phyloP scores from a whole-genome alignment of 352 stramenopile genomes.

The Phytophthora palmivora region DNA sequence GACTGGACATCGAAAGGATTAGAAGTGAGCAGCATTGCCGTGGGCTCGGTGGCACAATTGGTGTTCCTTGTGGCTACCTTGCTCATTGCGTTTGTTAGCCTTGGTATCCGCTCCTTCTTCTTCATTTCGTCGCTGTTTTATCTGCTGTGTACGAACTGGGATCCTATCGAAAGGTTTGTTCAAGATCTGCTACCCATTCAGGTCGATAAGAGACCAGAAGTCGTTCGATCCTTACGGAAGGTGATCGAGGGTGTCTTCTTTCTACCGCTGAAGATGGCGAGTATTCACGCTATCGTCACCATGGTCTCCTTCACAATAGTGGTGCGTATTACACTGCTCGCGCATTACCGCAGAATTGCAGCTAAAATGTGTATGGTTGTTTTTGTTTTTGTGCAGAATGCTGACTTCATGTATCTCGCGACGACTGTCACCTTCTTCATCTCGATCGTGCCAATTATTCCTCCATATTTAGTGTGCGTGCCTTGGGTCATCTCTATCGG shows the following conservation, averaged over 20 bases:
- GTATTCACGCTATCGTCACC: conserved; percentile 88
- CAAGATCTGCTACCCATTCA: conserved; percentile 81
- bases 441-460: conserved; percentile 89
- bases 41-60: conserved; percentile 84
- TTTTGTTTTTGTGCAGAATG: conserved; percentile 53
- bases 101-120: conserved; percentile 88
- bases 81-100: conserved; percentile 86
- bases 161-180: conserved; percentile 87
- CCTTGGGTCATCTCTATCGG: conserved; percentile 85
- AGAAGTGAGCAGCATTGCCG: conserved; percentile 83
- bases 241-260: conserved; percentile 91
- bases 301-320: conserved; percentile 88
- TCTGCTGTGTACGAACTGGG: conserved; percentile 86
- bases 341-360: background rate
- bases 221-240: conserved; percentile 75
- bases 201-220: conserved; percentile 71
- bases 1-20: conserved; percentile 88
- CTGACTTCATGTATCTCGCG: conserved; percentile 87
- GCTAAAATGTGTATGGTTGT: background rate
- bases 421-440: conserved; percentile 90
- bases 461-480: conserved; percentile 85
- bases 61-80: conserved; percentile 80
- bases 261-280: conserved; percentile 89
- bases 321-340: conserved; percentile 43
- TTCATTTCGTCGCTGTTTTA: conserved; percentile 91